Base-by-base conservation (phyloP, 1,139 yeast genomes). In the Blastobotrys capitulatus region DNA sequence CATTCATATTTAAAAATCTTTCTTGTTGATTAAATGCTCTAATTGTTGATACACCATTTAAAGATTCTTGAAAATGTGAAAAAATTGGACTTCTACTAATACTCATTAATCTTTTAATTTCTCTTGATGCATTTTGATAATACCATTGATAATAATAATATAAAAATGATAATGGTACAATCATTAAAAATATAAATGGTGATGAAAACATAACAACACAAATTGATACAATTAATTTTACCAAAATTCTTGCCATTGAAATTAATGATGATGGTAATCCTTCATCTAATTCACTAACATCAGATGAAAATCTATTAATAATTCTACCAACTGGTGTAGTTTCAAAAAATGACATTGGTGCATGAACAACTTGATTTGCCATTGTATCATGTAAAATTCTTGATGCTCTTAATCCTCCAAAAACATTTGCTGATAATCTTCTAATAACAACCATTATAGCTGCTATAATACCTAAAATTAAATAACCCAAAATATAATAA, bases 111-210 rank as follows among this genome's bases (percentile, higher is more conserved):
- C 96, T 77, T 64, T 86, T 86, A 49, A 88, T 70, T 64, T 87
- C 95, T 63, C 95, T 77, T 9, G 89, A 80, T 10, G 89, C 79
- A 49, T 80, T 81, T 61, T 84, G 90, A 61, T 83, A 86, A 66
- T 84, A 87, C 61, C 80, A 86, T 67, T 94, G 97, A 65, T 86
- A 90, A 64, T 82, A 84, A 50, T 80, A 69, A 69, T 92, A 92
- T 50, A 90, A 69, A 57, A 73, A 79, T 50, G 76, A 72, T 15
- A 75, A 63, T 9, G 79, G 65, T 51, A 78, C 75, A 20, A 77
- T 51, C 7, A 77, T 50, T 0, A 71, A 58, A 48, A 86, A 64
- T 42, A 81, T 72, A 10, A 85, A 82, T 22, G 86, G 76, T 0
- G 90, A 85, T 2, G 86, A 88, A 65, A 80, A 75, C 46, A 86